These are phyloP conservation scores for Colletotrichum sp. DNA, from an alignment of 2,329 filamentous ascomycete species.

Conservation along the genomic window DNA sequence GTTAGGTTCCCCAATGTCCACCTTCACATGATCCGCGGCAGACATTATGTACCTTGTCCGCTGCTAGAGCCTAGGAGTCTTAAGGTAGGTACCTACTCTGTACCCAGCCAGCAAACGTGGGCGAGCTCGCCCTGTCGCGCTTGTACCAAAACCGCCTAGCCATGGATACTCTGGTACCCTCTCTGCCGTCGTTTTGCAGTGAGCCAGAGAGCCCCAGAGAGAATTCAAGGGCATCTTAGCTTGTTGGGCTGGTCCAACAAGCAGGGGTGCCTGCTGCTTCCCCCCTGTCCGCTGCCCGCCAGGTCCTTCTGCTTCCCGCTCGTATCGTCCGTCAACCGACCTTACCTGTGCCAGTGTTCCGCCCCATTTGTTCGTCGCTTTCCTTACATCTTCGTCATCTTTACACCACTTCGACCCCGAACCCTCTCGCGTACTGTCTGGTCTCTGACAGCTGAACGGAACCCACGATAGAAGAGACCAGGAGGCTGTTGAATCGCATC, in stretches of 20 bases:
- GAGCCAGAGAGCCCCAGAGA: background rate
- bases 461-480: background rate
- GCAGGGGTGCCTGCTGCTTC: slow-evolving; percentile 2
- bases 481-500: background rate
- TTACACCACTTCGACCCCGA: background rate
- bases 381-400: slow-evolving; percentile 15
- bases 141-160: background rate
- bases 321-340: background rate
- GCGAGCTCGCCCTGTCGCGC: background rate
- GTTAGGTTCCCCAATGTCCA: background rate
- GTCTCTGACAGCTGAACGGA: background rate
- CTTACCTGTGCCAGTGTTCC: background rate
- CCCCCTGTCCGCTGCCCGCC: background rate
- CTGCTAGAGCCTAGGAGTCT: background rate
- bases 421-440: background rate
- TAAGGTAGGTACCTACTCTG: background rate
- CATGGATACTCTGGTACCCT: background rate
- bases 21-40: slow-evolving; percentile 19
- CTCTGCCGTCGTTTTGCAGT: background rate
- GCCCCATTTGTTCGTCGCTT: background rate
- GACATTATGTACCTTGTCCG: background rate
- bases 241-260: slow-evolving; percentile 18
- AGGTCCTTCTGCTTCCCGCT: background rate
- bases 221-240: background rate
- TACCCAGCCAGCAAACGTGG: background rate